Evolutionary conservation across 345 rosid species (phyloP).

Genomic region (Odontarrhena argentea): DNA sequence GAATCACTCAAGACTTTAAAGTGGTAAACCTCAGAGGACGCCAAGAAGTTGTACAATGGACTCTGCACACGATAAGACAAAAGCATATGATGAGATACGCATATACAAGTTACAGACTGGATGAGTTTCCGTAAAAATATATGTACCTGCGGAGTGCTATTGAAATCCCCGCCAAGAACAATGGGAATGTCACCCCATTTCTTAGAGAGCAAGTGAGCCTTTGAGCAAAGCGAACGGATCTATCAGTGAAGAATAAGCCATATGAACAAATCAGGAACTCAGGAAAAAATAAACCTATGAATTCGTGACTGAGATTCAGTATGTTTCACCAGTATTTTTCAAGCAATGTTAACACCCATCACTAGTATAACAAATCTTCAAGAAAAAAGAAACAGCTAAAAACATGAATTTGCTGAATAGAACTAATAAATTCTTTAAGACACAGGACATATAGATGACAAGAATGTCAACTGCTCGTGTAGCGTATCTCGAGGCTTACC

Average conservation of each 20-base stretch:
- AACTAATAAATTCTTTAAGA: slow-evolving; percentile 14
- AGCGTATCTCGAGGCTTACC: slow-evolving; percentile 46
- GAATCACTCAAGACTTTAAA: slow-evolving; percentile 12
- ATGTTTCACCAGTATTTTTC: not conserved
- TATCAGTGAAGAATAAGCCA: slow-evolving; percentile 32
- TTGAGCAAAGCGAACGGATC: slow-evolving; percentile 62
- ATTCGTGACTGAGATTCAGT: slow-evolving; percentile 4
- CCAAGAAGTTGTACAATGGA: slow-evolving; percentile 75
- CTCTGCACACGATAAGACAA: slow-evolving; percentile 53
- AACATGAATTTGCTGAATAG: slow-evolving; percentile 20
- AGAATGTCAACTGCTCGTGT: not conserved
- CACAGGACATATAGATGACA: not conserved
- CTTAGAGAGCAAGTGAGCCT: slow-evolving; percentile 62
- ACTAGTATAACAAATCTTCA: not conserved
- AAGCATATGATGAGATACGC: not conserved
- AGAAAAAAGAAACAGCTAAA: slow-evolving; percentile 1
- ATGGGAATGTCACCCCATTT: slow-evolving; percentile 82
- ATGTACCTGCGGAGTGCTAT: slow-evolving; percentile 69
- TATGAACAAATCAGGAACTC: slow-evolving; percentile 20
- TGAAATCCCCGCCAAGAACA: slow-evolving; percentile 76
- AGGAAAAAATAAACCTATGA: not conserved
- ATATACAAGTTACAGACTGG: not conserved
- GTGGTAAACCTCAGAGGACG: slow-evolving; percentile 59
- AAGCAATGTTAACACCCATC: too few species aligned
- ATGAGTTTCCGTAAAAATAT: not conserved